Percentiles rank a stretch among this genome's conserved stretches.
phyloP scores from a whole-genome alignment of 2,329 filamentous ascomycete genomes.

The Diaporthe sp. region DNA sequence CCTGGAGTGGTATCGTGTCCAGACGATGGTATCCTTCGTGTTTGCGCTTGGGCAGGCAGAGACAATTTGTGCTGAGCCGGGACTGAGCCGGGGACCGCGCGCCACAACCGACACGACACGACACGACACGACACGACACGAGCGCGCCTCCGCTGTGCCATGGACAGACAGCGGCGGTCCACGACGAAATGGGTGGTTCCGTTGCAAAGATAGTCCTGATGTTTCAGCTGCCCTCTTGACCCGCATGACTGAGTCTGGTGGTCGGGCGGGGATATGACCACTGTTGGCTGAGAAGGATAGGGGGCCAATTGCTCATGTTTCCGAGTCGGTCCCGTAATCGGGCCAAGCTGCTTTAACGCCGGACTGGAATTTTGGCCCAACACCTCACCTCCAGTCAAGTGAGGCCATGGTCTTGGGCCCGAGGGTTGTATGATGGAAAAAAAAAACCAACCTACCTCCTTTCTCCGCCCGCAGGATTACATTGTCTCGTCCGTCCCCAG shows the following conservation, averaged over 20 bases:
- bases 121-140: background rate
- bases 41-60: background rate
- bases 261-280: background rate
- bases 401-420: background rate
- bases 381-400: background rate
- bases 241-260: conserved; percentile 21
- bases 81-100: background rate
- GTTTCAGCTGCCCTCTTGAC: conserved; percentile 28
- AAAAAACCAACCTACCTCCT: background rate
- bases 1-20: background rate
- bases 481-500: conserved; percentile 1
- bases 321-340: background rate
- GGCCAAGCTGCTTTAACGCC: conserved; percentile 13
- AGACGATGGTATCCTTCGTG: background rate
- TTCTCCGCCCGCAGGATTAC: background rate
- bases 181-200: background rate
- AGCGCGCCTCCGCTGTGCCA: conserved; percentile 19
- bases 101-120: conserved; percentile 4
- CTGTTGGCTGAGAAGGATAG: conserved; percentile 7
- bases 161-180: background rate
- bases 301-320: conserved; percentile 6
- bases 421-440: background rate
- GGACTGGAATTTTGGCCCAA: background rate
- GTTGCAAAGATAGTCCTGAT: conserved; percentile 10
- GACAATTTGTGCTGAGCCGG: background rate